These are phyloP conservation scores for Hericium rajendrae DNA, from an alignment of 768 basidiomycete genomes.

Conservation along the genomic window DNA sequence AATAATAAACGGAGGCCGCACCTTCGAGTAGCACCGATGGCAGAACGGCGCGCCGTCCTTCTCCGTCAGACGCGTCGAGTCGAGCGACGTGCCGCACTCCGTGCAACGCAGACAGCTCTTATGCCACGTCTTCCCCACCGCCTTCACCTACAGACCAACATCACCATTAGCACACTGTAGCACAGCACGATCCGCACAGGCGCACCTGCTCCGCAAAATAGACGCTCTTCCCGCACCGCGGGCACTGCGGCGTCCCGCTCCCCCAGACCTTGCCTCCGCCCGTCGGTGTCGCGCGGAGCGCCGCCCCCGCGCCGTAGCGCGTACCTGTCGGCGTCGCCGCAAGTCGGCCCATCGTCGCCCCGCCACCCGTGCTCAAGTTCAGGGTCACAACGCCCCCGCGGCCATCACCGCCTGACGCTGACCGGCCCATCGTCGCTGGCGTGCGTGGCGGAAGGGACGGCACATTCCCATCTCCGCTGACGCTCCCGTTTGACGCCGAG, in stretches of 20 bases:
- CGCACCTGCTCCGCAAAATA: conserved; percentile 79
- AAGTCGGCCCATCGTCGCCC: conserved; percentile 15
- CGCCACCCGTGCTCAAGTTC: background rate
- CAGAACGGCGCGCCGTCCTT: conserved; percentile 69
- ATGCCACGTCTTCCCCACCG: conserved; percentile 73
- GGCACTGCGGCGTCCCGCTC: conserved; percentile 50
- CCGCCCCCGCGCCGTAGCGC: conserved; percentile 52
- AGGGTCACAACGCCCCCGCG: background rate
- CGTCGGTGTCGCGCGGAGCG: conserved; percentile 20
- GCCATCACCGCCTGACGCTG: background rate
- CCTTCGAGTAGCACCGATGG: conserved; percentile 66
- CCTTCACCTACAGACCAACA: conserved; percentile 47
- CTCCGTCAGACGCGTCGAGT: conserved; percentile 64
- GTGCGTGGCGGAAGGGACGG: background rate
- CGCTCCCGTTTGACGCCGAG: conserved; percentile 1
- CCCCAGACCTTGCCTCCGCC: conserved; percentile 36
- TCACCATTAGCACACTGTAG: background rate
- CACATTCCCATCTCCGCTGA: background rate
- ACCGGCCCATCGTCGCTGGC: conserved; percentile 5
- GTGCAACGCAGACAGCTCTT: conserved; percentile 70
- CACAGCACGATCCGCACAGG: background rate
- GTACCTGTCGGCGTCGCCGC: conserved; percentile 48
- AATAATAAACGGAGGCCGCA: conserved; percentile 14
- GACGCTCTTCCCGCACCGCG: conserved; percentile 63
- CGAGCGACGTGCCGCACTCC: conserved; percentile 59